Percentiles rank a stretch among this genome's conserved stretches.
Evolutionary conservation across 768 basidiomycete genomes (phyloP).

Genomic region (Mycena albidolilacea): DNA sequence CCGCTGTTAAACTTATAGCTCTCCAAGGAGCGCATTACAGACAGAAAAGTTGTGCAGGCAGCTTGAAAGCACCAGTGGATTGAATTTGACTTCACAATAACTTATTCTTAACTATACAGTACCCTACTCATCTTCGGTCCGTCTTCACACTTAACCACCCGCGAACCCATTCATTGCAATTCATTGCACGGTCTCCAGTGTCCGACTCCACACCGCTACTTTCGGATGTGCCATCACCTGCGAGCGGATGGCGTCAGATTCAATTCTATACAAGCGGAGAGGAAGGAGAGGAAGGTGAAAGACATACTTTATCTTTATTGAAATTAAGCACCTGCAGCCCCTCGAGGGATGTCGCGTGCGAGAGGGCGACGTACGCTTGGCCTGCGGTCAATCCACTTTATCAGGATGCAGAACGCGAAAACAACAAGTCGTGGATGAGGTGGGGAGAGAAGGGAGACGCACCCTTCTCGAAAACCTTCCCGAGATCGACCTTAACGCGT

Average conservation of each 20-base stretch:
- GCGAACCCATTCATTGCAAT: too few species aligned
- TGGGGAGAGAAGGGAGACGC: slow-evolving; percentile 30
- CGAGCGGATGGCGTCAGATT: not conserved
- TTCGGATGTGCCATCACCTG: slow-evolving; percentile 83
- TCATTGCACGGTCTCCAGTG: slow-evolving; percentile 64
- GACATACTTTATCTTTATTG: slow-evolving; percentile 74
- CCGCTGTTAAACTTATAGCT: too few species aligned
- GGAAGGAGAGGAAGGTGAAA: not conserved
- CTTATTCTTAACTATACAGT: not conserved
- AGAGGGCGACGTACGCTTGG: slow-evolving; percentile 93
- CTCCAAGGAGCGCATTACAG: too few species aligned
- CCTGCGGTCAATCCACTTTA: slow-evolving; percentile 57
- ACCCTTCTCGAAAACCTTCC: slow-evolving; percentile 95
- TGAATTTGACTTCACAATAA: slow-evolving; percentile 2
- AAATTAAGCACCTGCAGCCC: slow-evolving; percentile 91
- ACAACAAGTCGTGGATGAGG: too few species aligned
- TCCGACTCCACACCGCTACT: slow-evolving; percentile 81
- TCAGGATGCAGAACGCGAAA: slow-evolving; percentile 6
- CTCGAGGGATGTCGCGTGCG: slow-evolving; percentile 88
- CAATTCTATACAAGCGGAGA: not conserved
- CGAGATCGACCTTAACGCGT: slow-evolving; percentile 94
- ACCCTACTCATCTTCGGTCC: too few species aligned
- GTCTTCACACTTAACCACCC: too few species aligned
- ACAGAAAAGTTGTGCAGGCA: too few species aligned
- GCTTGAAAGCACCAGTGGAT: too few species aligned